Conservation (phyloP, 2,329 filamentous ascomycete species). For the Neobulgaria alba region DNA sequence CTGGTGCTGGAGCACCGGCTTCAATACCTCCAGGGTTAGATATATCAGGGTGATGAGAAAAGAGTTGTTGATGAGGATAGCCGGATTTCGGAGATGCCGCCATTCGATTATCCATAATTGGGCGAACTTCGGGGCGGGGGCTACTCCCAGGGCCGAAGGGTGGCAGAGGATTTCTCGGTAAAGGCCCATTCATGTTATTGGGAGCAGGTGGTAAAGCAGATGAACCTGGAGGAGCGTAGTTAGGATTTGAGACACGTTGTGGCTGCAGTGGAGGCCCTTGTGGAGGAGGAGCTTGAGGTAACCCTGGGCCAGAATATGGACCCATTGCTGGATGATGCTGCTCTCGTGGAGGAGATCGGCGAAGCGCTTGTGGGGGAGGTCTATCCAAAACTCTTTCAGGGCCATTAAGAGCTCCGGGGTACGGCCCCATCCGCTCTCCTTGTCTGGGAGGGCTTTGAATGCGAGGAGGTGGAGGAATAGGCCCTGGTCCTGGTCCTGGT, state of each 20-base stretch:
- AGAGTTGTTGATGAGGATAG: conserved; percentile 75
- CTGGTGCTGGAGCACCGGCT: conserved; percentile 57
- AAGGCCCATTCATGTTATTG: conserved; percentile 25
- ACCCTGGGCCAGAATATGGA: conserved; percentile 24
- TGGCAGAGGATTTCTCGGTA: conserved; percentile 39
- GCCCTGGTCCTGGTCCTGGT: conserved; percentile 45
- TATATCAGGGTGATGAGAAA: conserved; percentile 62
- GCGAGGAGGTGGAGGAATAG: conserved; percentile 56
- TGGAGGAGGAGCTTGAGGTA: conserved; percentile 42
- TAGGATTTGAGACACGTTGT: conserved; percentile 52
- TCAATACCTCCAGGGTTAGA: conserved; percentile 31
- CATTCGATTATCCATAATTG: conserved; percentile 74
- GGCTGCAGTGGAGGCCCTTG: conserved; percentile 34
- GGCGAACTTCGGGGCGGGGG: conserved; percentile 75
- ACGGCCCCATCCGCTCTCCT: conserved; percentile 59
- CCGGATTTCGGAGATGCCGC: conserved; percentile 76
- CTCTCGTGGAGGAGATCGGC: conserved; percentile 44
- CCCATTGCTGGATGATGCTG: conserved; percentile 26
- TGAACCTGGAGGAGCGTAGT: conserved; percentile 43
- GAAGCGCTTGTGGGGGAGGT: conserved; percentile 45
- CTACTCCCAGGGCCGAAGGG: conserved; percentile 68
- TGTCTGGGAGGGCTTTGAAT: conserved; percentile 58
- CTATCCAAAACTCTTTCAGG: conserved; percentile 45
- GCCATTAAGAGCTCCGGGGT: conserved; percentile 42
- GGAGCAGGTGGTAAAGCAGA: conserved; percentile 38